Percentiles rank a stretch among this genome's conserved stretches.
These are phyloP conservation scores for Phytophthora colocasiae DNA, from an alignment of 352 stramenopile genomes.

Conservation along the genomic window DNA sequence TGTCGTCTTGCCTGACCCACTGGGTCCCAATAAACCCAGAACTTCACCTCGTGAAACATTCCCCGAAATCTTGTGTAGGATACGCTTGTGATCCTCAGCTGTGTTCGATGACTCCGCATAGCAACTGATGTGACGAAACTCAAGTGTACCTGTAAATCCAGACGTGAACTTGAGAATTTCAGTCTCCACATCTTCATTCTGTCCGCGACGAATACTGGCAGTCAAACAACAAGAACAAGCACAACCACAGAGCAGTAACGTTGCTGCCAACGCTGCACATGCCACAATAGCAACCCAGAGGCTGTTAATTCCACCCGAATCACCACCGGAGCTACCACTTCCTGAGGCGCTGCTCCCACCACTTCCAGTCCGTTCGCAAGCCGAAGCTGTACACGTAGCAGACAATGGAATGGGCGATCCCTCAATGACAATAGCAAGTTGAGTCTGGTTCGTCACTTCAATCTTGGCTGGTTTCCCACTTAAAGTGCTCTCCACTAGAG, in stretches of 20 bases:
- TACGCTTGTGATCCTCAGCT: constrained; percentile 35
- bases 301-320: constrained; percentile 10
- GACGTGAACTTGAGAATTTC: constrained; percentile 60
- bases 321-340: constrained; percentile 34
- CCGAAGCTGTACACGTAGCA: constrained; percentile 67
- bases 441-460: constrained; percentile 48
- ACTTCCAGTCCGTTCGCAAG: constrained; percentile 53
- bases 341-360: constrained; percentile 36
- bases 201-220: constrained; percentile 9
- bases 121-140: constrained; percentile 69
- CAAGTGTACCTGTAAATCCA: constrained; percentile 48
- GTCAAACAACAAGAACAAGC: constrained; percentile 28
- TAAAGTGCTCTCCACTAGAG: constrained; percentile 66
- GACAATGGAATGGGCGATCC: constrained; percentile 72
- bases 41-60: constrained; percentile 64
- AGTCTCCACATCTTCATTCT: constrained; percentile 39
- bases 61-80: constrained; percentile 71
- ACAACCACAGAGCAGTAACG: constrained; percentile 28
- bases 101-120: constrained; percentile 31
- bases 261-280: constrained; percentile 18
- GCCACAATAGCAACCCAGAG: constrained; percentile 30
- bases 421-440: constrained; percentile 72
- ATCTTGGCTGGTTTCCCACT: constrained; percentile 76
- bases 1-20: constrained; percentile 86
- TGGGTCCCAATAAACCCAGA: constrained; percentile 75